Evolutionary conservation across 2,329 filamentous ascomycete species (phyloP).

Genomic region (Fusarium begoniae): DNA sequence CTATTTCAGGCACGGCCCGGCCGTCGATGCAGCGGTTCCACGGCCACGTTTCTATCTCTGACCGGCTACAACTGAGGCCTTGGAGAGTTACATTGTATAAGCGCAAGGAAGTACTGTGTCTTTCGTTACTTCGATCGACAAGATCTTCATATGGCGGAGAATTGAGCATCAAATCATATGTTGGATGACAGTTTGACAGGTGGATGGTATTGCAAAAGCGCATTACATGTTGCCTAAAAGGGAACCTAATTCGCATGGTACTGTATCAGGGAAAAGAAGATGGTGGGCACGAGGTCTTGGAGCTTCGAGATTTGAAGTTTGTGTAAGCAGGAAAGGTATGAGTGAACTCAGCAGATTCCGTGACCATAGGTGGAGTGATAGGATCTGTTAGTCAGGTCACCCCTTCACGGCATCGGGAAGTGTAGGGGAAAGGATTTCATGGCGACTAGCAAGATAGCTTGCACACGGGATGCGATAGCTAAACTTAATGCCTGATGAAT

Average conservation of each 20-base stretch:
- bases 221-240: background rate
- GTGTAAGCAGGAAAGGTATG: slow-evolving; percentile 6
- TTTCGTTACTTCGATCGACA: slow-evolving; percentile 21
- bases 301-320: background rate
- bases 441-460: background rate
- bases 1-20: slow-evolving; percentile 9
- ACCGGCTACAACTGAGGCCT: background rate
- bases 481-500: background rate
- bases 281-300: slow-evolving; percentile 15
- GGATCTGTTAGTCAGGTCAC: slow-evolving; percentile 30
- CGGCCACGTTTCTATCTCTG: slow-evolving; percentile 23
- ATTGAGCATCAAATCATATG: slow-evolving; percentile 12
- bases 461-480: background rate
- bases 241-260: background rate
- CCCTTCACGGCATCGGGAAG: background rate
- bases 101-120: slow-evolving; percentile 9
- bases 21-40: slow-evolving; percentile 17
- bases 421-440: background rate
- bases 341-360: slow-evolving; percentile 20
- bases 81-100: slow-evolving; percentile 4
- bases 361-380: slow-evolving; percentile 34
- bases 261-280: background rate
- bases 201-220: background rate
- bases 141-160: slow-evolving; percentile 28
- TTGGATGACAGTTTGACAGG: background rate